Percentiles rank a stretch among this genome's conserved stretches.
Evolutionary conservation across 2,329 filamentous ascomycete genomes (phyloP).

Genomic region (Clonostachys rhizophaga): DNA sequence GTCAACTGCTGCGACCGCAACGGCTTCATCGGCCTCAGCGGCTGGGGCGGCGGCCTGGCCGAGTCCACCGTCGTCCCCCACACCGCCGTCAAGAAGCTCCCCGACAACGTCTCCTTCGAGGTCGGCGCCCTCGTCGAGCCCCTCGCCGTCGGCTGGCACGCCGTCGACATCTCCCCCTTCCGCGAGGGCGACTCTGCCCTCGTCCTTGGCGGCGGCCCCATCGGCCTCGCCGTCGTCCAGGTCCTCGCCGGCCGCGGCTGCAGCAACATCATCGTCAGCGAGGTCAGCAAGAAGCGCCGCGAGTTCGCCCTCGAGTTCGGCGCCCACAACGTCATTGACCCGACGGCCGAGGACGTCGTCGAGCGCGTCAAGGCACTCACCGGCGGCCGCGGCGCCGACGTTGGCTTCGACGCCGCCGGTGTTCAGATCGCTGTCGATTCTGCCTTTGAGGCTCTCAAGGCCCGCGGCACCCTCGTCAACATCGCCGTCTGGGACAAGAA

Average conservation of each 20-base stretch:
- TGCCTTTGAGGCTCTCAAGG: conserved; percentile 42
- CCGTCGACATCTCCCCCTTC: conserved; percentile 38
- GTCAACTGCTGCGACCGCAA: conserved; percentile 53
- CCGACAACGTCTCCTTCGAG: conserved; percentile 41
- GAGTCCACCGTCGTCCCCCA: conserved; percentile 48
- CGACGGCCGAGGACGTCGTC: conserved; percentile 38
- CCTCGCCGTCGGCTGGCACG: conserved; percentile 36
- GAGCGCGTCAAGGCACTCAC: conserved; percentile 38
- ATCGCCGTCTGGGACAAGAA: conserved; percentile 60
- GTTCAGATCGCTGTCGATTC: conserved; percentile 42
- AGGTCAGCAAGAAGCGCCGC: conserved; percentile 33
- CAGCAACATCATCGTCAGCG: conserved; percentile 38
- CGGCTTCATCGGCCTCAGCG: conserved; percentile 22
- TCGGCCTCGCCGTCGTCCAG: conserved; percentile 41
- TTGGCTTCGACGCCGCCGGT: conserved; percentile 60
- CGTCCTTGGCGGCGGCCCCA: conserved; percentile 44
- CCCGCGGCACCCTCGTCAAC: conserved; percentile 55
- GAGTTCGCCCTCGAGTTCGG: conserved; percentile 36
- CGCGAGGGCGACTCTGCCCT: conserved; percentile 34
- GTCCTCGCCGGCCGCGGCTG: conserved; percentile 40
- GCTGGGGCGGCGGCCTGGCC: conserved; percentile 49
- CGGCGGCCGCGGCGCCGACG: conserved; percentile 43
- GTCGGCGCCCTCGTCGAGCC: conserved; percentile 50
- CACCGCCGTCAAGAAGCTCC: conserved; percentile 41
- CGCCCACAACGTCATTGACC: conserved; percentile 35